phyloP scores from a whole-genome alignment of 73 alveolate genomes.

The Breviolum minutum region DNA sequence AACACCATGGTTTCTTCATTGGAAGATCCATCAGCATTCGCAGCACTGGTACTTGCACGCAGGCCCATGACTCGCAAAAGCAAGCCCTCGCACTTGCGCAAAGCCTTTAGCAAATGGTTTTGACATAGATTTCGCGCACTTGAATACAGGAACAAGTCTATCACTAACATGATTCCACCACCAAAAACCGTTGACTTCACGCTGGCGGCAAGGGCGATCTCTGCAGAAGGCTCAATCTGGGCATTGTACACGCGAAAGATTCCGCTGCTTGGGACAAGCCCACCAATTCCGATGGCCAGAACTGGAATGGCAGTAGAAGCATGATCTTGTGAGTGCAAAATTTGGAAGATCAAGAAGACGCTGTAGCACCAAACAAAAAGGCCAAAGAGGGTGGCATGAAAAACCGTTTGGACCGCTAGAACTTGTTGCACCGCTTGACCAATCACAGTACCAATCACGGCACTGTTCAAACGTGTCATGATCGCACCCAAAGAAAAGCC shows the following conservation, averaged over 20 bases:
- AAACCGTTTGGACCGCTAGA: conserved; percentile 67
- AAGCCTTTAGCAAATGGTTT: conserved; percentile 16
- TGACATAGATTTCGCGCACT: not conserved
- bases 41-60: not conserved
- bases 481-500: conserved; percentile 80
- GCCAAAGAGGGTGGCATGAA: conserved; percentile 37
- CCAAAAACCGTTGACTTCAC: conserved; percentile 71
- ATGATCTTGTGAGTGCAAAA: conserved; percentile 45
- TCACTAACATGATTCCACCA: conserved; percentile 55
- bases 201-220: conserved; percentile 40
- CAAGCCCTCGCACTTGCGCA: conserved; percentile 23
- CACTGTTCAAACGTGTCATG: conserved; percentile 66
- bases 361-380: conserved; percentile 39
- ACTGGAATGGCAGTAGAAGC: conserved; percentile 46
- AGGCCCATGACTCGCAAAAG: conserved; percentile 84
- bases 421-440: conserved; percentile 81
- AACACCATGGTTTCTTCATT: conserved; percentile 63
- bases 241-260: conserved; percentile 64
- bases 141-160: conserved; percentile 43
- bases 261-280: conserved; percentile 56
- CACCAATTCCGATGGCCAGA: conserved; percentile 55
- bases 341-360: conserved; percentile 51
- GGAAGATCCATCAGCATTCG: conserved; percentile 85
- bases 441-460: conserved; percentile 62
- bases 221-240: conserved; percentile 36